Base-by-base conservation (phyloP, 208 protist genomes). In the Histomonas meleagridis region DNA sequence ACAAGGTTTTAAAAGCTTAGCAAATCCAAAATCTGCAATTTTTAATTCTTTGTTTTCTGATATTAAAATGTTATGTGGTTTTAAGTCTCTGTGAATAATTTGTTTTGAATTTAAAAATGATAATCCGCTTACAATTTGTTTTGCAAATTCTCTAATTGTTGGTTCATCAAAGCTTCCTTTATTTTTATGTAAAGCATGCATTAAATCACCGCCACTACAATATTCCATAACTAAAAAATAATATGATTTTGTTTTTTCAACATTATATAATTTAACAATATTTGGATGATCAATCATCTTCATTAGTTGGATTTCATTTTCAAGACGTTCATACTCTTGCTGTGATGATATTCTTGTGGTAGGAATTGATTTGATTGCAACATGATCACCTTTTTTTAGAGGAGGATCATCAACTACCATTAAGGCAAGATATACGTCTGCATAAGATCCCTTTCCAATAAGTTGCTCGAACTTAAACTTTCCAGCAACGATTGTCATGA, bases 211-310 rank as follows among this genome's bases (percentile, higher is more conserved):
- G 16, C 18, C 9, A 46, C 53, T 60, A 43, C 86, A 91, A 69
- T 91, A 91, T 69, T 91, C 53, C 86, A 91, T 91, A 5, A 91
- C n/a, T 91, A 91, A 91, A 91, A 69, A 91, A 49, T 69, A 69
- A 28, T 60, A 46, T 12, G 49, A 48, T 21, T 0, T 10, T n/a
- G 43, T 46, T 79, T 91, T 86, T 91, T 95, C 93, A 40, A 92
- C 92, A 49, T 92, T 93, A n/a, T 94, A 92, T 46, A 94, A 86
- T 78, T 57, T 28, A 18, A 94, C 94, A 51, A 94, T 94, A 92
- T 94, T 94, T 23, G 86, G 92, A 81, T 94, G 94, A 4, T 81
- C 48, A 14, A 94, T 81, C 14, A 9, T 81, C 53, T 93, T 76
- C 78, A 94, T 78, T 16, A 72, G n/a, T 51, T 28, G n/a, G 21